Evolutionary conservation across 768 basidiomycete species (phyloP).

Genomic region (Hydnomerulius pinastri): DNA sequence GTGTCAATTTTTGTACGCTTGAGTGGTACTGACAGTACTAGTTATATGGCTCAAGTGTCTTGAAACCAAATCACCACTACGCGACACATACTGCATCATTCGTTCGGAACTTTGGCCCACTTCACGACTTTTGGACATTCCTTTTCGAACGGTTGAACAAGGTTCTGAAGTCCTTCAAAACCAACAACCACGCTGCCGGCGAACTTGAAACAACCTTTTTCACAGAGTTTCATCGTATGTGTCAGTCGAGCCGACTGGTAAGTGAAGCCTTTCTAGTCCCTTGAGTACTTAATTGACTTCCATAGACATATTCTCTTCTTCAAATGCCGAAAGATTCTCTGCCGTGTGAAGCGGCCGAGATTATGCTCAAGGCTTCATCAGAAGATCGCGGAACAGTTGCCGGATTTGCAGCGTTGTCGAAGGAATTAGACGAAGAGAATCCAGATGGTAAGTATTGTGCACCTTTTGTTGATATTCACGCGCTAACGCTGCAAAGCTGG

Average conservation of each 20-base stretch:
- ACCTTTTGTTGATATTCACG: not conserved
- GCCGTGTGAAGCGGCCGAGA: not conserved
- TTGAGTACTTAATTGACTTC: conserved; percentile 59
- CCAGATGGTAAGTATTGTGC: not conserved
- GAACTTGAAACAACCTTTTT: conserved; percentile 33
- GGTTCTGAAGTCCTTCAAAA: conserved; percentile 37
- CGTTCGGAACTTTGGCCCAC: conserved; percentile 35
- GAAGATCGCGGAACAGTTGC: not conserved
- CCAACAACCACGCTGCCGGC: conserved; percentile 34
- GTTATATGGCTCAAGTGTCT: conserved; percentile 32
- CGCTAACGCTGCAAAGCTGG: not conserved
- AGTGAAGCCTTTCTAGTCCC: not conserved
- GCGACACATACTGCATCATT: conserved; percentile 28
- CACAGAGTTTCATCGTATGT: conserved; percentile 25
- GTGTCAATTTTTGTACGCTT: not conserved
- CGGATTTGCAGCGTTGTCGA: not conserved
- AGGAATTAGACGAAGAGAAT: not conserved
- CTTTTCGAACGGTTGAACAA: conserved; percentile 39
- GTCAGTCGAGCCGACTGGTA: not conserved
- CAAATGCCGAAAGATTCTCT: conserved; percentile 1
- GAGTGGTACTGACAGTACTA: conserved; percentile 3
- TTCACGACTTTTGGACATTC: conserved; percentile 41
- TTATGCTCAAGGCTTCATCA: conserved; percentile 7
- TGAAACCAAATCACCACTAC: conserved; percentile 42
- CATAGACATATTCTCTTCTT: not conserved